Evolutionary conservation across 768 basidiomycete species (phyloP).

Genomic region (Podaxis sp.): DNA sequence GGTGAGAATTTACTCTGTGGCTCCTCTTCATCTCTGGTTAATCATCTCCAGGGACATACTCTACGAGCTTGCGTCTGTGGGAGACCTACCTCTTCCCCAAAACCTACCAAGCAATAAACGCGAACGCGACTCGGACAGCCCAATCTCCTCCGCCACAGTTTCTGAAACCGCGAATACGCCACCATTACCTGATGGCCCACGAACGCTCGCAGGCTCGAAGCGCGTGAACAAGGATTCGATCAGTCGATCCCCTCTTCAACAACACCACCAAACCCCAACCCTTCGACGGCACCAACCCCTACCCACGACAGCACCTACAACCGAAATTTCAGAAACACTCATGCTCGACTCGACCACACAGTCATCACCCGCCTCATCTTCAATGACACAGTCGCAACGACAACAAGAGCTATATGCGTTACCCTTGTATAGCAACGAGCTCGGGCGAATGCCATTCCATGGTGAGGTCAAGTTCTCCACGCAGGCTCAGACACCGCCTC

Average conservation of each 20-base stretch:
- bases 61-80: conserved; percentile 69
- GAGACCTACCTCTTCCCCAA: conserved; percentile 67
- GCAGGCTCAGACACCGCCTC: conserved; percentile 7
- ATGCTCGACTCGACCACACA: background rate
- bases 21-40: background rate
- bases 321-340: background rate
- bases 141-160: conserved; percentile 24
- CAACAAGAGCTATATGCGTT: conserved; percentile 31
- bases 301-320: background rate
- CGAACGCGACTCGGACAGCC: conserved; percentile 58
- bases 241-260: background rate
- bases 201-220: conserved; percentile 36
- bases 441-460: conserved; percentile 52
- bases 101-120: conserved; percentile 61
- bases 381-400: conserved; percentile 14
- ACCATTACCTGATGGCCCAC: conserved; percentile 14
- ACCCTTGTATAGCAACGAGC: conserved; percentile 62
- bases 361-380: background rate
- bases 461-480: conserved; percentile 28
- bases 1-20: conserved; percentile 27
- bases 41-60: conserved; percentile 58
- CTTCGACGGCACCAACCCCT: conserved; percentile 15
- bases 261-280: background rate
- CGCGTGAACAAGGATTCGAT: conserved; percentile 25
- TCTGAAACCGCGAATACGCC: conserved; percentile 4